Conservation (phyloP, 305 asterid species). For the Lippia alba region DNA sequence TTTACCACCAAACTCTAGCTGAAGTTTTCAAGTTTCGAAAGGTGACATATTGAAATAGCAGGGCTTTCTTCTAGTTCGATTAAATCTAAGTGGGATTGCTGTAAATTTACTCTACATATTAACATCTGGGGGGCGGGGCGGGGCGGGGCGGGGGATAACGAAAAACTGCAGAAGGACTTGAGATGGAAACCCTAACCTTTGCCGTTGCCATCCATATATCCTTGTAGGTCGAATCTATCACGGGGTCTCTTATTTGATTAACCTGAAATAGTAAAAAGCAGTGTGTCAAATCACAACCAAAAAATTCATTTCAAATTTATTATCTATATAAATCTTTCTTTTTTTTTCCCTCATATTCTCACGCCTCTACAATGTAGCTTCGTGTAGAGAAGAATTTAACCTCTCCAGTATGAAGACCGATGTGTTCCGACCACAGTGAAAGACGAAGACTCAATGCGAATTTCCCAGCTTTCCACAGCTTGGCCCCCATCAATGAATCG, state of each 20-base stretch:
- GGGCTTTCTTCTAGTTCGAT: no score
- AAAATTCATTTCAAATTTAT: conserved; percentile 6
- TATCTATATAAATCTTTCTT: conserved; percentile 4
- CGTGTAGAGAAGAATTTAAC: conserved; percentile 38
- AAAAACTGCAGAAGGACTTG: background rate
- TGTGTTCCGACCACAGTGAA: conserved; percentile 94
- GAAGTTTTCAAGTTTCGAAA: no score
- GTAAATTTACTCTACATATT: no score
- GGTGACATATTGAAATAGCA: no score
- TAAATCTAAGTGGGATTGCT: no score
- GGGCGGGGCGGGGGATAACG: no score
- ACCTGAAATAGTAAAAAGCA: conserved; percentile 46
- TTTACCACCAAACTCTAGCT: no score
- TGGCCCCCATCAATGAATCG: conserved; percentile 84
- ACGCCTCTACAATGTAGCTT: conserved; percentile 17
- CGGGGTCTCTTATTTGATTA: conserved; percentile 76
- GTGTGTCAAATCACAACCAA: conserved; percentile 25
- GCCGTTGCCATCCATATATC: conserved; percentile 97
- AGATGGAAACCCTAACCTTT: conserved; percentile 51
- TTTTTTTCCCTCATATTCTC: background rate
- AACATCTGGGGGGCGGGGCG: no score
- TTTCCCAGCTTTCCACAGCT: conserved; percentile 85
- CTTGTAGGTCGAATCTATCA: conserved; percentile 81
- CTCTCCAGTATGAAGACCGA: conserved; percentile 82
- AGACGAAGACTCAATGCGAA: conserved; percentile 84